Evolutionary conservation across 176 grass and related monocot species (phyloP), one percentile per base, ranked within the genome.

Genomic region (Rhynchospora breviuscula): DNA sequence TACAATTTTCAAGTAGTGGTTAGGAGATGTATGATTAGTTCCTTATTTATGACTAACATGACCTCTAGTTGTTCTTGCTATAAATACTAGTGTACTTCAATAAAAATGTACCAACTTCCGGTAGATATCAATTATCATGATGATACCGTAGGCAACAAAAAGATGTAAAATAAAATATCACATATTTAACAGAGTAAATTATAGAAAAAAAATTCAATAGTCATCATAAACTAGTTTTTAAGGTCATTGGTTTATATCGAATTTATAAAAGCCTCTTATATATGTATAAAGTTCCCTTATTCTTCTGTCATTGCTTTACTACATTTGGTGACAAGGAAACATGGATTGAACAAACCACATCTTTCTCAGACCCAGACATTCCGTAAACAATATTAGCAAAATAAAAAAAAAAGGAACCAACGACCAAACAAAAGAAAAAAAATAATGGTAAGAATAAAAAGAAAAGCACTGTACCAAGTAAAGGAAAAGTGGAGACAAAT

Each of bases 401-500:
- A 74, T 63, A 43, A 59, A 31, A 54, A 83, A 60, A 9, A 80
- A 70, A 29, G 59, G 46, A 54, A 83, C 14, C 46, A 75, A 79
- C 13, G 25, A 23, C 75, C 67, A 86, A 81, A 90, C 54, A 86
- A 82, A 70, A 79, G 44, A 79, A 18, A 63, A 21, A 51, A 54
- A 54, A 77, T 40, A 40, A 40, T 40, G 4, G 35, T 40, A 40
- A 40, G 2, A 29, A 26, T 52, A 23, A 8, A 54, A 77, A 21
- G n/a, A n/a, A 63, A 46, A 63, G 66, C 26, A 66, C 82, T 18
- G 69, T 85, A 93, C 89, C 85, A 93, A 87, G 52, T 33, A 89
- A 89, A 88, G 65, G 22, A 77, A 73, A 86, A 88, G 75, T 65
- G 84, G 86, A 84, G 67, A 63, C 83, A 89, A 81, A 89, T 81